Evolutionary conservation across 768 basidiomycete species (phyloP).

Genomic region (Podaxis sp.): DNA sequence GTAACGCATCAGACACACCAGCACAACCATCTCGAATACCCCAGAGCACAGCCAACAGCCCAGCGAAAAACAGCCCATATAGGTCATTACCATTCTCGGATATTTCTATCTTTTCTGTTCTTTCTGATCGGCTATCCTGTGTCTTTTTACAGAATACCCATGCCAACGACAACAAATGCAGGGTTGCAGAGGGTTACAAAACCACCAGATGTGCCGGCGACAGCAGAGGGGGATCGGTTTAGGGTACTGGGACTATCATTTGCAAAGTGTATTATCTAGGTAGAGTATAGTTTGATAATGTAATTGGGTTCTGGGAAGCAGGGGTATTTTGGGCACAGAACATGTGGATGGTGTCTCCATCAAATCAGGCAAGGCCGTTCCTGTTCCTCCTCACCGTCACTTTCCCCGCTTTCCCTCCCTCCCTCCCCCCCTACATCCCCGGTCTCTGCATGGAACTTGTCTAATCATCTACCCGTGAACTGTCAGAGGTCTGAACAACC

Average conservation of each 20-base stretch:
- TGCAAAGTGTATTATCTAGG: conserved; percentile 20
- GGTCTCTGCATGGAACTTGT: conserved; percentile 39
- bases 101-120: not conserved
- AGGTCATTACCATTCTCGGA: conserved; percentile 6
- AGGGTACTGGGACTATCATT: conserved; percentile 27
- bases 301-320: conserved; percentile 11
- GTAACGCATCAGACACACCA: conserved; percentile 16
- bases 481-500: conserved; percentile 3
- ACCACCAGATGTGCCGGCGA: conserved; percentile 3
- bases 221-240: conserved; percentile 20
- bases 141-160: not conserved
- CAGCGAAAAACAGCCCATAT: not conserved
- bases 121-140: not conserved
- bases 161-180: not conserved
- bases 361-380: conserved; percentile 7
- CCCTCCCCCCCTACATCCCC: conserved; percentile 11
- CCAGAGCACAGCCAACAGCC: not conserved
- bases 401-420: not conserved
- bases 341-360: conserved; percentile 7
- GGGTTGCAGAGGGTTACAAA: not conserved
- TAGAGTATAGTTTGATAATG: conserved; percentile 7
- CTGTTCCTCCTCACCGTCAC: not conserved
- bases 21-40: not conserved
- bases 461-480: conserved; percentile 22
- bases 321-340: conserved; percentile 10